Base-by-base conservation (phyloP, 495 filamentous ascomycete species). In the Bryoglossum gracile region DNA sequence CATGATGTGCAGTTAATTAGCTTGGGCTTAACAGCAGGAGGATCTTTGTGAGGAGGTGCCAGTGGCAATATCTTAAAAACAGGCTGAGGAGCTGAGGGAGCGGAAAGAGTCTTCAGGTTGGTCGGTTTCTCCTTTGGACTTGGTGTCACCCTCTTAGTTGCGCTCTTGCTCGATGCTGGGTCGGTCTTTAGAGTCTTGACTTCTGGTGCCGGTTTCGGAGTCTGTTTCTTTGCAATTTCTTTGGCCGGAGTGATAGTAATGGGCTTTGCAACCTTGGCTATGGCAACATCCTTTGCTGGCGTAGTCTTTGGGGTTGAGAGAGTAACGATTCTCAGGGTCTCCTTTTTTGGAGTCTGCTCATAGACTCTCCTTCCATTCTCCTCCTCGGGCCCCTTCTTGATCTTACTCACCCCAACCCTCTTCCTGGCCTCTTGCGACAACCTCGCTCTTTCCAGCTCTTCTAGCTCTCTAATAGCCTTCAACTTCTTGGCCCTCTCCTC, bases 1-100 rank as follows among this genome's bases (percentile, higher is more conserved):
- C 50, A 52, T 21, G 50, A 46, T 4, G 46, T 17, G 22, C 50
- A 52, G 22, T 50, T 39, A 24, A 43, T 14, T 14, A 0, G 2
- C 4, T 19, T 41, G 2, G 35, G 23, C 21, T 16, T 38, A 21
- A 37, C 16, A n/a, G n/a, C n/a, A n/a, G n/a, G n/a, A n/a, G n/a
- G n/a, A n/a, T n/a, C n/a, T n/a, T n/a, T n/a, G n/a, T n/a, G n/a
- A n/a, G n/a, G n/a, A n/a, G n/a, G n/a, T n/a, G n/a, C n/a, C n/a
- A n/a, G n/a, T n/a, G n/a, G n/a, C n/a, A n/a, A n/a, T n/a, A n/a
- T n/a, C n/a, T n/a, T n/a, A n/a, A n/a, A n/a, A n/a, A n/a, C n/a
- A n/a, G n/a, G 3, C 8, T 4, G 40, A 24, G 3, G 40, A 24
- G 23, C 40, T 43, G 40, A 13, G 26, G 26, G 26, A 30, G n/a